Evolutionary conservation across 2,329 filamentous ascomycete species (phyloP), one percentile per base, ranked within the genome.

Genomic region (Verticillium isaacii): DNA sequence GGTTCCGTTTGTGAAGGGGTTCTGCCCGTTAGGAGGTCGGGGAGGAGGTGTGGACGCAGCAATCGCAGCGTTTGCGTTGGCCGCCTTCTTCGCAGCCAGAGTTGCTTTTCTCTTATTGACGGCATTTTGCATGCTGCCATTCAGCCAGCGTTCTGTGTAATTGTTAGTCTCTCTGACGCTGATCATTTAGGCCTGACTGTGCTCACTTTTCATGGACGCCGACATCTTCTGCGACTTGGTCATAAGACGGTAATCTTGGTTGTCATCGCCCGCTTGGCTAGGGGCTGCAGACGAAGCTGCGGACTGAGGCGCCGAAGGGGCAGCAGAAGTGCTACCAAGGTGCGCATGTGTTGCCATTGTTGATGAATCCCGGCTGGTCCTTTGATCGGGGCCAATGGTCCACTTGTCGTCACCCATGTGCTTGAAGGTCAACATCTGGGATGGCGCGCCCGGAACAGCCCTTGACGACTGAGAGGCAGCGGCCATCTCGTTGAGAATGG

Each of bases 211-310:
- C 85, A 87, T 87, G 2, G 84, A 86, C 19, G 80, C 80, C n/a
- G 82, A 85, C 84, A 87, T 87, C 77, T 87, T 87, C 73, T 87
- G 84, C 34, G 83, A 85, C 74, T 87, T 87, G 57, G 83, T 86
- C 84, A 87, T 86, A 54, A 81, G 78, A 39, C 81, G 80, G 67
- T 87, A 87, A 59, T 85, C 82, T 74, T 86, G 86, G 62, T 81
- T 77, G 32, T 80, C 78, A 15, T 68, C 72, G 15, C 60, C 63
- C 4, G 61, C 61, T 41, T 65, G 64, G 60, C 64, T 66, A 15
- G 64, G 61, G 15, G 64, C 59, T 1, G 64, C 63, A 0, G 63
- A 66, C 3, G 63, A 63, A 52, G 64, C 60, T 25, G 64, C 60
- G 7, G 64, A 65, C 11, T 61, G 50, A 1, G 63, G 64, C n/a